Percentiles rank a stretch among this genome's conserved stretches.
phyloP scores from a whole-genome alignment of 169 alveolate species.

The Cryptosporidium canis region DNA sequence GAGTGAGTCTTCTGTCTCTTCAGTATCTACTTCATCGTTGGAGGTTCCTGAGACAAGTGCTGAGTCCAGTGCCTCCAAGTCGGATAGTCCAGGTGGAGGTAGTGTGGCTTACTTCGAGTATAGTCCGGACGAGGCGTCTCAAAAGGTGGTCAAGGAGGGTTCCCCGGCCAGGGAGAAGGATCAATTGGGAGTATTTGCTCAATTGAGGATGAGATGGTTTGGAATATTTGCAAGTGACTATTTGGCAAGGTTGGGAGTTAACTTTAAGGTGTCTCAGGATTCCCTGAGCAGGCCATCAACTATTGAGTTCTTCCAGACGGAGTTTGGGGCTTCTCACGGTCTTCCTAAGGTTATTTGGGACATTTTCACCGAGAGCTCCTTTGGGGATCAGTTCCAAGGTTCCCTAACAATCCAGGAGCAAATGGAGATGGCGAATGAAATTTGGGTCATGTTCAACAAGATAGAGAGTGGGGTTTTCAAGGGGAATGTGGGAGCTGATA shows the following conservation, averaged over 20 bases:
- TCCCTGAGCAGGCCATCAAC: neutral
- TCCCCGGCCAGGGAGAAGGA: neutral
- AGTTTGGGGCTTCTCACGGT: neutral
- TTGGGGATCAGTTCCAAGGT: neutral
- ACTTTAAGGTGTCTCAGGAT: neutral
- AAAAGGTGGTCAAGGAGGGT: neutral
- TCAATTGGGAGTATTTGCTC: neutral
- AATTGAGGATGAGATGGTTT: conserved; percentile 29
- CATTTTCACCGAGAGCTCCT: conserved; percentile 11
- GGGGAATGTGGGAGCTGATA: neutral
- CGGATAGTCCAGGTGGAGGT: neutral
- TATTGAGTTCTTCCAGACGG: neutral
- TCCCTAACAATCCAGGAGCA: conserved; percentile 1
- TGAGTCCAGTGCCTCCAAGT: neutral
- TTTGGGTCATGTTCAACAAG: conserved; percentile 29
- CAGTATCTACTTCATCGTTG: conserved; percentile 23
- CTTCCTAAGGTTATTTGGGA: conserved; percentile 8
- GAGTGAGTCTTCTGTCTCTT: neutral
- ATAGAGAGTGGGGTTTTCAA: conserved; percentile 3
- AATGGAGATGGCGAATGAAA: neutral
- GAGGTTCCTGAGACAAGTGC: neutral
- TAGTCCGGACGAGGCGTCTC: neutral
- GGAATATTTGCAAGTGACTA: conserved; percentile 34
- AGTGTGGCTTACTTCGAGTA: neutral
- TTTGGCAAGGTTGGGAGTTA: conserved; percentile 44